These are phyloP conservation scores for Bacidia rubella DNA, from an alignment of 495 filamentous ascomycete genomes.

Conservation along the genomic window DNA sequence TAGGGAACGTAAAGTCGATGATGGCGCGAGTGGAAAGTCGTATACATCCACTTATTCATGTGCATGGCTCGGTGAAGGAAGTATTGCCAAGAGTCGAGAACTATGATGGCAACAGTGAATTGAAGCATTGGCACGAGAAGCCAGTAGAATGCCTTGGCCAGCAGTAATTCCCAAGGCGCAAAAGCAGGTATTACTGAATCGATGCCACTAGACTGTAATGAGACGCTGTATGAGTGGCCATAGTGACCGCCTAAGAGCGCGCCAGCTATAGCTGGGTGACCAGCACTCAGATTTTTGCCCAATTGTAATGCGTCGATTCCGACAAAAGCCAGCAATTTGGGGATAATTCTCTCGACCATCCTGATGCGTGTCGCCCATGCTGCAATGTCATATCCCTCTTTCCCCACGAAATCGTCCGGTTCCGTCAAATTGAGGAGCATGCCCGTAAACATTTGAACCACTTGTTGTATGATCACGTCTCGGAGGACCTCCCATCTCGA, in stretches of 20 bases:
- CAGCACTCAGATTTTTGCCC: constrained; percentile 23
- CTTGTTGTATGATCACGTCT: constrained; percentile 65
- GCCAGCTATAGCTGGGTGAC: constrained; percentile 47
- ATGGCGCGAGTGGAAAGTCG: constrained; percentile 70
- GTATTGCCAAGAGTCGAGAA: constrained; percentile 80
- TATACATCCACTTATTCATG: constrained; percentile 74
- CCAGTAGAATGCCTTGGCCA: constrained; percentile 56
- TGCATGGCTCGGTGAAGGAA: constrained; percentile 77
- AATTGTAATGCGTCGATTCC: constrained; percentile 28
- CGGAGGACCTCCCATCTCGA: constrained; percentile 56
- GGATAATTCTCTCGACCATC: constrained; percentile 50
- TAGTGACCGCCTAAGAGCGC: constrained; percentile 53
- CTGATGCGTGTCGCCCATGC: constrained; percentile 57
- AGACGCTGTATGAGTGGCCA: constrained; percentile 23
- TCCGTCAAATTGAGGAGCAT: constrained; percentile 46
- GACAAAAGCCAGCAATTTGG: constrained; percentile 30
- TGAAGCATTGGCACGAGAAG: constrained; percentile 50
- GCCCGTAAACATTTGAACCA: constrained; percentile 54
- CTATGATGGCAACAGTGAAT: constrained; percentile 45
- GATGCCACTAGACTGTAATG: constrained; percentile 11
- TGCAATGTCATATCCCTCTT: constrained; percentile 58
- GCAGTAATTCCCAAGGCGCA: constrained; percentile 54
- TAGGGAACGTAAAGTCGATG: constrained; percentile 81
- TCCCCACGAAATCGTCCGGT: constrained; percentile 44
- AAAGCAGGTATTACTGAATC: constrained; percentile 23